Conservation (phyloP, 345 rosid genomes). For the Boechera divaricarpa region DNA sequence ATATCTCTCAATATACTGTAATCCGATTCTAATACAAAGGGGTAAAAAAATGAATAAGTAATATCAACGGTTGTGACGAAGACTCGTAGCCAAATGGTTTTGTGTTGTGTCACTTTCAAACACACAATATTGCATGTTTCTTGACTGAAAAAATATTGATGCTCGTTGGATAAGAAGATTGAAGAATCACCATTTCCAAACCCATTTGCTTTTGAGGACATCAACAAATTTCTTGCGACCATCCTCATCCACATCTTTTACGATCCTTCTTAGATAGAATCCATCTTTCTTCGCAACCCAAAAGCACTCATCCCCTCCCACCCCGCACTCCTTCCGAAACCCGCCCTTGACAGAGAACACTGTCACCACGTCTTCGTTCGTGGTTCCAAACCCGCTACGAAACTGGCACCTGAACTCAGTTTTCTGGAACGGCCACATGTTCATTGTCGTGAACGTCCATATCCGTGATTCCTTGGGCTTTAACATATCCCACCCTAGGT, state of each 20-base stretch:
- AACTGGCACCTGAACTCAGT: slow-evolving; percentile 42
- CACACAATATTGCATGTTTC: slow-evolving; percentile 1
- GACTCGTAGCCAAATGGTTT: neutral
- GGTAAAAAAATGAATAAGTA: neutral
- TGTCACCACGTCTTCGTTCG: slow-evolving; percentile 26
- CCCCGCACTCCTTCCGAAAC: slow-evolving; percentile 26
- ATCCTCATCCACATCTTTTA: neutral
- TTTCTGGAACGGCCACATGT: slow-evolving; percentile 44
- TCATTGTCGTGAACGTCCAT: slow-evolving; percentile 43
- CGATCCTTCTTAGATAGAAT: slow-evolving; percentile 25
- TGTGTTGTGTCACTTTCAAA: neutral
- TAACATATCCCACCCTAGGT: slow-evolving; percentile 34
- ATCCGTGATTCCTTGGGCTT: slow-evolving; percentile 21
- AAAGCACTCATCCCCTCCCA: slow-evolving; percentile 29
- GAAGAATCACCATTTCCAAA: slow-evolving; percentile 42
- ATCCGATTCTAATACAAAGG: neutral
- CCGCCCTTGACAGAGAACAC: slow-evolving; percentile 26
- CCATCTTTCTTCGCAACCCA: slow-evolving; percentile 44
- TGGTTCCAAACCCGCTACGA: slow-evolving; percentile 41
- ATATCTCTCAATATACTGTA: neutral
- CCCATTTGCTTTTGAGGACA: slow-evolving; percentile 42
- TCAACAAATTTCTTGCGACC: slow-evolving; percentile 7
- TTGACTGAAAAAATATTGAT: neutral
- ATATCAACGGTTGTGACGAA: neutral
- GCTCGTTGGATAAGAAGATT: neutral